Evolutionary conservation across 352 stramenopile species (phyloP).

Genomic region (Globisporangium iwayamae): DNA sequence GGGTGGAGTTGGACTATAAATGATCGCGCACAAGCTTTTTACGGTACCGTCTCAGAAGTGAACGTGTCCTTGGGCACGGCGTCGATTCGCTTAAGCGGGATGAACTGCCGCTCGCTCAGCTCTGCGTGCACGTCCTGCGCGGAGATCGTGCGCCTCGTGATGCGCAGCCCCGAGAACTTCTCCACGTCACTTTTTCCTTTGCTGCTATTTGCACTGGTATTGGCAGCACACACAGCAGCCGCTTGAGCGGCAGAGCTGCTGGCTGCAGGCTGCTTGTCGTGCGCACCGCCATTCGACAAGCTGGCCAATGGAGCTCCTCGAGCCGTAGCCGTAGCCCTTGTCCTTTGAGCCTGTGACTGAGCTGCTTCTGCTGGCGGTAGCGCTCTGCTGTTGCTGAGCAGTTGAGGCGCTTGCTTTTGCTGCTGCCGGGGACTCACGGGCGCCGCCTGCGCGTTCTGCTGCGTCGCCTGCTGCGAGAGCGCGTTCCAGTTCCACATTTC

Average conservation of each 20-base stretch:
- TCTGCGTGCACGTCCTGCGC: slow-evolving; percentile 41
- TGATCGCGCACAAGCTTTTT: not conserved
- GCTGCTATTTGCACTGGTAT: not conserved
- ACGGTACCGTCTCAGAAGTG: slow-evolving; percentile 43
- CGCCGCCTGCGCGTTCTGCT: slow-evolving; percentile 12
- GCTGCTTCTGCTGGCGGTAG: not conserved
- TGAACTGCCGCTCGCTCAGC: slow-evolving; percentile 70
- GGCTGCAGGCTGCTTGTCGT: not conserved
- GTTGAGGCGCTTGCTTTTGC: slow-evolving; percentile 1
- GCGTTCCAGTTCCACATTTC: slow-evolving; percentile 23
- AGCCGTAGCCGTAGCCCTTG: not conserved
- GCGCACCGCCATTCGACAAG: not conserved
- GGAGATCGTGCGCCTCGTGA: slow-evolving; percentile 48
- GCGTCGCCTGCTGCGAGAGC: slow-evolving; percentile 17
- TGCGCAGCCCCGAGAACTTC: slow-evolving; percentile 58
- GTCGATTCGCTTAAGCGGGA: slow-evolving; percentile 60
- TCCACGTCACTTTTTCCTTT: slow-evolving; percentile 22
- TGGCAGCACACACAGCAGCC: slow-evolving; percentile 16
- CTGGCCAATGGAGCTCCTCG: not conserved
- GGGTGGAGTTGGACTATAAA: not conserved
- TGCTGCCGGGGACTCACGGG: slow-evolving; percentile 1
- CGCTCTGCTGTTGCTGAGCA: not conserved
- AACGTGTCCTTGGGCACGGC: slow-evolving; percentile 45
- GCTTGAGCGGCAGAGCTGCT: slow-evolving; percentile 8
- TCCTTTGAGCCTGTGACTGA: not conserved